phyloP scores from a whole-genome alignment of 257 asterid species.

The Penstemon barbatus region DNA sequence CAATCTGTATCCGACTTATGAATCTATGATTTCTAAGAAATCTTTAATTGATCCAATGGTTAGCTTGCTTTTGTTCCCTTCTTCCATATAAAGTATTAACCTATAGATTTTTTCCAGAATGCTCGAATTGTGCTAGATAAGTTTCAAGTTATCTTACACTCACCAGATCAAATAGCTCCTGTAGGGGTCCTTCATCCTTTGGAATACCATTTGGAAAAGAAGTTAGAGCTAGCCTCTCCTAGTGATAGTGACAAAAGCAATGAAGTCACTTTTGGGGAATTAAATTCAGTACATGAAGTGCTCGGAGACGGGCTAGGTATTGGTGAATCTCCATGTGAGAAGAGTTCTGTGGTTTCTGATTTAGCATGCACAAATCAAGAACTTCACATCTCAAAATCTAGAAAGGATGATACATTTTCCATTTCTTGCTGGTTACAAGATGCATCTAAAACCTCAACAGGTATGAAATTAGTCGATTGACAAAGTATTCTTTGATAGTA shows the following conservation, averaged over 20 bases:
- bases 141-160: constrained; percentile 73
- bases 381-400: constrained; percentile 56
- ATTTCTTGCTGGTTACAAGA: constrained; percentile 81
- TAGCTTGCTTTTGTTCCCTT: constrained; percentile 10
- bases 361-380: constrained; percentile 36
- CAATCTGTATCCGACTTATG: constrained; percentile 8
- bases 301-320: constrained; percentile 52
- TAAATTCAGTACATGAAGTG: constrained; percentile 65
- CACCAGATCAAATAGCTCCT: constrained; percentile 88
- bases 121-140: constrained; percentile 90
- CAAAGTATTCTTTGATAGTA: constrained; percentile 1
- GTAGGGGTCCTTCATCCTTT: constrained; percentile 94
- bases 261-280: constrained; percentile 37
- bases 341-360: constrained; percentile 33
- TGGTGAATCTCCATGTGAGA: constrained; percentile 34
- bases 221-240: constrained; percentile 39
- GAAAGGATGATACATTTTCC: constrained; percentile 56
- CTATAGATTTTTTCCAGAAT: constrained; percentile 59
- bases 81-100: constrained; percentile 31
- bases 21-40: constrained; percentile 13
- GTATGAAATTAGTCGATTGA: constrained; percentile 39
- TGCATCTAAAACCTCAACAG: constrained; percentile 56
- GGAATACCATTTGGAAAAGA: constrained; percentile 82
- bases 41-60: constrained; percentile 10
- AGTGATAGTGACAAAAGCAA: constrained; percentile 37